Evolutionary conservation across 345 rosid genomes (phyloP).

Genomic region (Eucalyptus marginata): DNA sequence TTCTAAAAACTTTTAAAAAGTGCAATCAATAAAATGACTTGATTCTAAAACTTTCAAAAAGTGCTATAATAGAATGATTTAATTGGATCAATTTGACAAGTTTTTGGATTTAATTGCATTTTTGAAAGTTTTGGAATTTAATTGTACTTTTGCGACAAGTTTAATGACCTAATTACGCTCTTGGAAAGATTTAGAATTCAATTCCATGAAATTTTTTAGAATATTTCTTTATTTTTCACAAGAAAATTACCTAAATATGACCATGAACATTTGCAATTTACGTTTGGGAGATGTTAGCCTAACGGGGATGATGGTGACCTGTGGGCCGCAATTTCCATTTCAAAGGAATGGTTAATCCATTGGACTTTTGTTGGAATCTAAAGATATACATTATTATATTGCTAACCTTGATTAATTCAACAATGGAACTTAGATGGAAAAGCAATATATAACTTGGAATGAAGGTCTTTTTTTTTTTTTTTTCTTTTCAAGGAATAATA

Average conservation of each 20-base stretch:
- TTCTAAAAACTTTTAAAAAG: too few relatives aligned
- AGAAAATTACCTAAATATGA: background rate
- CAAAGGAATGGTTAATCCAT: background rate
- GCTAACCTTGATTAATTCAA: background rate
- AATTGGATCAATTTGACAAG: too few relatives aligned
- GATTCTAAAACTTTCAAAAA: too few relatives aligned
- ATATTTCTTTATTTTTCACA: background rate
- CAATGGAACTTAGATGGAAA: background rate
- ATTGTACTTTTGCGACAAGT: background rate
- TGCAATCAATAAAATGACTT: too few relatives aligned
- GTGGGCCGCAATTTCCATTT: background rate
- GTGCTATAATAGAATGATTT: too few relatives aligned
- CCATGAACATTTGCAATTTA: background rate
- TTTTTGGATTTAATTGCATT: fast-evolving
- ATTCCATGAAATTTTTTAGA: too few relatives aligned
- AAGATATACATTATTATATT: background rate
- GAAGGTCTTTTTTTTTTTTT: background rate
- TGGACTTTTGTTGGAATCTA: background rate
- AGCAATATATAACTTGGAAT: background rate
- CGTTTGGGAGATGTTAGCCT: background rate
- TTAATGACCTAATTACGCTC: background rate
- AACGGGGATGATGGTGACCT: background rate
- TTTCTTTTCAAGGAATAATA: background rate
- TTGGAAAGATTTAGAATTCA: too few relatives aligned
- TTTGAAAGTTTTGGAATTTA: too few relatives aligned